Evolutionary conservation across 2,329 filamentous ascomycete genomes (phyloP), one percentile per base, ranked within the genome.

Genomic region (Aureobasidium uvarum): DNA sequence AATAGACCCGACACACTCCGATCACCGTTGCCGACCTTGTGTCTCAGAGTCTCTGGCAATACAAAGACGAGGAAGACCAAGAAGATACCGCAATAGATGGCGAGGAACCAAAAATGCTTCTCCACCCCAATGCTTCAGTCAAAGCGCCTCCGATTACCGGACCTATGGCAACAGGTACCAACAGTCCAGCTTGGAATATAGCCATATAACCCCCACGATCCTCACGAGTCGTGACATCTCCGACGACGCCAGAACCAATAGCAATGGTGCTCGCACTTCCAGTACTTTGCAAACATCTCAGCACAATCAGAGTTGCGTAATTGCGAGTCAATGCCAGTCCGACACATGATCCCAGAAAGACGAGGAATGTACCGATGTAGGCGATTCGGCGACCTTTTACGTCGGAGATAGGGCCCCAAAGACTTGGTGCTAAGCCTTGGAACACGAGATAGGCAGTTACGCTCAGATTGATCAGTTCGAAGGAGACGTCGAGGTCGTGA

Each of bases 31-130:
- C 68, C 74, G 31, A 78, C 76, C 10, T 76, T 62, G 0, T 72
- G 73, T 14, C 77, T 68, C 16, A 77, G 67, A 1, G 79, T 81
- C 68, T 81, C 79, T 0, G 79, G 79, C 0, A 81, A 63, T 0
- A 77, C 28, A 2, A 77, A 23, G 18, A 74, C 62, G 1, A 79
- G 55, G 0, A 75, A 10, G 5, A 75, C 11, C 6, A 80, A 66
- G 55, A 76, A 77, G 28, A 67, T 71, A 0, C 74, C 78, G 0
- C 78, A 73, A 58, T 81, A 74, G 23, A 85, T 83, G 36, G 79
- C 74, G 5, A 85, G 74, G 66, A 84, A 82, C 81, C 82, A 85
- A 68, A 85, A 7, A 85, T 79, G 1, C 77, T 76, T 45, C 77
- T 73, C 82, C 83, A 85, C 0, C 82, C 83, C 0, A 84, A 69